Percentiles rank a stretch among this genome's conserved stretches.
Conservation (phyloP, 257 asterid species). For the Penstemon davidsonii region DNA sequence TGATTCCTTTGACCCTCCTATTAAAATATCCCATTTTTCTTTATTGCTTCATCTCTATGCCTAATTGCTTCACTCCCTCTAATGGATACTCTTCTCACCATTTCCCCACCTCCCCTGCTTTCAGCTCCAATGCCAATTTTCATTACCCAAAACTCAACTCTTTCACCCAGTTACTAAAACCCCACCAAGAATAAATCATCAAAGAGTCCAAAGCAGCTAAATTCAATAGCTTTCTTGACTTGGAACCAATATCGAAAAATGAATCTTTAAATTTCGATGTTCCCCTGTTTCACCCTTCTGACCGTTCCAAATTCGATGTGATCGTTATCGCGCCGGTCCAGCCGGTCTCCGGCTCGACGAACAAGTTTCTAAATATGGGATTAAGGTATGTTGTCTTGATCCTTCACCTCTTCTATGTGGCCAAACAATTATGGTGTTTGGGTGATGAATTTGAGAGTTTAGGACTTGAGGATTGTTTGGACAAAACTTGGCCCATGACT, state of each 20-base stretch:
- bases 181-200: constrained; percentile 31
- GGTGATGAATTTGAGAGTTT: constrained; percentile 81
- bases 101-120: constrained; percentile 42
- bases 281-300: constrained; percentile 57
- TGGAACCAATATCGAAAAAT: constrained; percentile 64
- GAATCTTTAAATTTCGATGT: constrained; percentile 53
- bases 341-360: constrained; percentile 88
- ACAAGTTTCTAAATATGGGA: constrained; percentile 64
- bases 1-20: constrained; percentile 9
- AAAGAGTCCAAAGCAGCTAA: constrained; percentile 36
- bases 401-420: constrained; percentile 94
- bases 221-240: constrained; percentile 58
- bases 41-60: not conserved
- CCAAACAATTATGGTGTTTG: constrained; percentile 91
- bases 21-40: constrained; percentile 9
- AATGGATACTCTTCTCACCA: constrained; percentile 56
- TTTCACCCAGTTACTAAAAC: constrained; percentile 20
- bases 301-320: constrained; percentile 61
- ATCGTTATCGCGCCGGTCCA: constrained; percentile 84
- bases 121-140: constrained; percentile 33
- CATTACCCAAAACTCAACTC: constrained; percentile 29
- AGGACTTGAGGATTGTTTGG: constrained; percentile 71
- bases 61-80: constrained; percentile 19
- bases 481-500: constrained; percentile 73
- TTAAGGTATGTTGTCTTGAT: constrained; percentile 81